These are phyloP conservation scores for Penicillium pancosmium DNA, from an alignment of 495 filamentous ascomycete species.

Conservation along the genomic window DNA sequence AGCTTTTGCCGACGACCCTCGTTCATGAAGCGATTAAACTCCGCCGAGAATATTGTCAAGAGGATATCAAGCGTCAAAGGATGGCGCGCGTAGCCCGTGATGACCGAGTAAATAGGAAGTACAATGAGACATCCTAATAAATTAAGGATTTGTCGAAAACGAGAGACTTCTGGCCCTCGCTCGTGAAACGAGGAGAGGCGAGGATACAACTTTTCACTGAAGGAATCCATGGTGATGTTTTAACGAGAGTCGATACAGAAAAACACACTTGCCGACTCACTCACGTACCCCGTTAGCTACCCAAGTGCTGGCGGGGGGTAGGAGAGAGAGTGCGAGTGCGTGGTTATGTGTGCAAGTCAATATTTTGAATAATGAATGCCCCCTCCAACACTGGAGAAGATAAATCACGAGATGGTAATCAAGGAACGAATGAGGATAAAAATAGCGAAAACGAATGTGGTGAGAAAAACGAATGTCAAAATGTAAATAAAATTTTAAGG, in stretches of 20 bases:
- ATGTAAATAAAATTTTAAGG: constrained; percentile 8
- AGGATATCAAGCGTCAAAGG: constrained; percentile 31
- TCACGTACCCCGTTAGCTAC: background rate
- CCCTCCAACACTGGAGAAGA: background rate
- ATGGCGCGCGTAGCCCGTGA: constrained; percentile 25
- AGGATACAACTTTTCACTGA: constrained; percentile 18
- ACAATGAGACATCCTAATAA: constrained; percentile 29
- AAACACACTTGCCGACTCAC: background rate
- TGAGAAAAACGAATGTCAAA: constrained; percentile 8
- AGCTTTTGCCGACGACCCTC: constrained; percentile 22
- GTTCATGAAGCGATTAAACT: constrained; percentile 30
- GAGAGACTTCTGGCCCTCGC: constrained; percentile 27
- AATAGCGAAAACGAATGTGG: constrained; percentile 6
- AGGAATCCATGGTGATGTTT: constrained; percentile 10
- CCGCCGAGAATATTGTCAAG: constrained; percentile 29
- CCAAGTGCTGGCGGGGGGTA: background rate
- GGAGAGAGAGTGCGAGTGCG: background rate
- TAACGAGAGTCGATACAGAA: background rate
- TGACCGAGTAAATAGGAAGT: constrained; percentile 25
- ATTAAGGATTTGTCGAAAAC: constrained; percentile 30
- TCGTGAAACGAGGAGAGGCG: constrained; percentile 22
- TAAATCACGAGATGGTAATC: background rate
- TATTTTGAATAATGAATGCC: background rate
- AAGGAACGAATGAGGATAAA: constrained; percentile 2
- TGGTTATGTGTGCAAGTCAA: background rate